These are phyloP conservation scores for Ceratobasidium sp. DNA, from an alignment of 1,284 basidiomycete genomes.

Conservation along the genomic window DNA sequence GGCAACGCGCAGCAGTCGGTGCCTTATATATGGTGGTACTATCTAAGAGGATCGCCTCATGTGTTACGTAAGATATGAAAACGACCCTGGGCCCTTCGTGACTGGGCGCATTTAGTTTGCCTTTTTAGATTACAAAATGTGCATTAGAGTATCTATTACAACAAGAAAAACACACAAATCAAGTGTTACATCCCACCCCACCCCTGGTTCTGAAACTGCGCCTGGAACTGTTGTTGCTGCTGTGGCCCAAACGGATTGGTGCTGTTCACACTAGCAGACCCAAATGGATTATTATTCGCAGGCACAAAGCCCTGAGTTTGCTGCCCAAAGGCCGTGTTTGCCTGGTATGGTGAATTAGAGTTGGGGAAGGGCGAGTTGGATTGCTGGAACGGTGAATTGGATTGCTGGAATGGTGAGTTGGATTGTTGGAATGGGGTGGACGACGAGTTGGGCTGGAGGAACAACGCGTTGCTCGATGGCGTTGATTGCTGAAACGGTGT, in stretches of 20 bases:
- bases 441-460: slow-evolving; percentile 20
- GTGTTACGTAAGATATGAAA: slow-evolving; percentile 15
- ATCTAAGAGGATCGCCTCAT: not conserved
- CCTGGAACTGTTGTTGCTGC: slow-evolving; percentile 26
- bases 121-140: not conserved
- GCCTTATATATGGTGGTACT: slow-evolving; percentile 28
- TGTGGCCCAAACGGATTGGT: slow-evolving; percentile 42
- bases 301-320: no score
- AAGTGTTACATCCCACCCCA: slow-evolving; percentile 45
- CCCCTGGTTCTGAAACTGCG: slow-evolving; percentile 30
- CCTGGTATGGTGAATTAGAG: slow-evolving; percentile 27
- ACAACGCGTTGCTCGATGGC: slow-evolving; percentile 22
- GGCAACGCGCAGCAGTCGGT: slow-evolving; percentile 30
- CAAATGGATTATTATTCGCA: slow-evolving; percentile 38
- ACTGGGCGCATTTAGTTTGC: not conserved
- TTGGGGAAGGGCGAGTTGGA: slow-evolving; percentile 35
- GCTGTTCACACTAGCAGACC: not conserved
- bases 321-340: slow-evolving; percentile 8
- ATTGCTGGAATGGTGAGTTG: slow-evolving; percentile 33
- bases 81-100: slow-evolving; percentile 35
- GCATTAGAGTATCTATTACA: slow-evolving; percentile 6
- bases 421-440: no score
- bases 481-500: slow-evolving; percentile 36
- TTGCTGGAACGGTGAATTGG: slow-evolving; percentile 41
- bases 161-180: slow-evolving; percentile 10